Evolutionary conservation across 345 rosid species (phyloP).

Genomic region (Eutrema yunnanense): DNA sequence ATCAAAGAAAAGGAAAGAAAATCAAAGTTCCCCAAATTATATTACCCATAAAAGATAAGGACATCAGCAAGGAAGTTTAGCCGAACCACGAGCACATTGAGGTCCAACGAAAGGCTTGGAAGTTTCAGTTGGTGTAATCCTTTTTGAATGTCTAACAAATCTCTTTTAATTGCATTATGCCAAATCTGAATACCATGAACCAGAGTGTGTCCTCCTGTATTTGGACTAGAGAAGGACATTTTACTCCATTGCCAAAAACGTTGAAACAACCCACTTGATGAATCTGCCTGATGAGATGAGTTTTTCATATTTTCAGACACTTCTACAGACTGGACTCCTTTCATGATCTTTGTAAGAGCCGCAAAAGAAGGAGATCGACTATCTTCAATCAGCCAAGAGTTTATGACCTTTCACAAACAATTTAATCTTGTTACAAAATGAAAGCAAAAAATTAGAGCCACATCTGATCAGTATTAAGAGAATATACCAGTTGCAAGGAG

Average conservation of each 20-base stretch:
- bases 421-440: conserved; percentile 7
- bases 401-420: conserved; percentile 43
- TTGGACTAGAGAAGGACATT: conserved; percentile 10
- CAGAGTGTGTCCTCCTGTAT: conserved; percentile 21
- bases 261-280: conserved; percentile 25
- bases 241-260: conserved; percentile 29
- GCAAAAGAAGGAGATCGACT: conserved; percentile 24
- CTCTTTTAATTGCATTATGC: conserved; percentile 52
- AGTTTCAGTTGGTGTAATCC: conserved; percentile 34
- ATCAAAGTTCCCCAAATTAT: neutral
- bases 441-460: neutral
- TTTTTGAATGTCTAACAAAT: conserved; percentile 46
- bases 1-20: neutral
- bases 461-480: neutral
- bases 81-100: conserved; percentile 36
- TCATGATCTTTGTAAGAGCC: conserved; percentile 19
- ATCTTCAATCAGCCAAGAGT: conserved; percentile 42
- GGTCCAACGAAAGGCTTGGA: conserved; percentile 34
- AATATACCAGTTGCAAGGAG: conserved; percentile 51
- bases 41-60: conserved; percentile 59
- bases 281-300: conserved; percentile 3
- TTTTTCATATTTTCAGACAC: conserved; percentile 24
- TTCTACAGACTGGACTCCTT: conserved; percentile 21
- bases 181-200: conserved; percentile 41
- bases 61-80: conserved; percentile 65